Conservation (phyloP, 2,329 filamentous ascomycete species). For the Alternaria consortialis region DNA sequence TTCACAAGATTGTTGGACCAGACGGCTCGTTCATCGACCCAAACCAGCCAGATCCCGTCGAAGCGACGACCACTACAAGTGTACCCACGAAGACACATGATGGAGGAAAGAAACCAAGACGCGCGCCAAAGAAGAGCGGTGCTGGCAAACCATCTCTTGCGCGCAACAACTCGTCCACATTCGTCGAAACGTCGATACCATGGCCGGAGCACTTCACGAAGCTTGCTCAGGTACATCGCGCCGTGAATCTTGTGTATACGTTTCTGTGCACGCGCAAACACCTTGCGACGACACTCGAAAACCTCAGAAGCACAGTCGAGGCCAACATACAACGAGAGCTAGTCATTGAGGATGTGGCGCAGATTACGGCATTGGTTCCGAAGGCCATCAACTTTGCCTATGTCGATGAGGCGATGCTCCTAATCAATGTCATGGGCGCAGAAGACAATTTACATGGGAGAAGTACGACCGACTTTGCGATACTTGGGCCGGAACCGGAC, state of each 20-base stretch:
- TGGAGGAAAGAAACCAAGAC: conserved; percentile 62
- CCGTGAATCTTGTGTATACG: conserved; percentile 91
- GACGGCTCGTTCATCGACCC: conserved; percentile 7
- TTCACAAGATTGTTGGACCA: conserved; percentile 5
- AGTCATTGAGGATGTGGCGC: conserved; percentile 79
- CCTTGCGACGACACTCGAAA: conserved; percentile 89
- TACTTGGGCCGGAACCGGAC: conserved; percentile 48
- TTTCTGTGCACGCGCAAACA: conserved; percentile 95
- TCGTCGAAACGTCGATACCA: conserved; percentile 62
- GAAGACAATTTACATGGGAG: conserved; percentile 71
- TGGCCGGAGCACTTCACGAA: conserved; percentile 81
- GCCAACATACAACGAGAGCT: conserved; percentile 78
- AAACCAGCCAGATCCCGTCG: conserved; percentile 9
- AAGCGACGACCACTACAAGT: conserved; percentile 51
- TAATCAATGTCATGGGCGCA: conserved; percentile 78
- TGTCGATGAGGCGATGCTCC: conserved; percentile 83
- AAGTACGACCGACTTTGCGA: conserved; percentile 58
- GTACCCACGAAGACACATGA: conserved; percentile 66
- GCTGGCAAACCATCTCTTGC: conserved; percentile 51
- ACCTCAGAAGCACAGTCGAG: conserved; percentile 84
- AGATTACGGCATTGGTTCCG: conserved; percentile 80
- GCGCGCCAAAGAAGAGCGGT: conserved; percentile 53
- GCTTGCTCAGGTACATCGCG: conserved; percentile 79
- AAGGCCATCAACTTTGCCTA: conserved; percentile 83
- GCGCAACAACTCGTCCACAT: conserved; percentile 57